These are phyloP conservation scores for Tagetes patula DNA, from an alignment of 129 eudicot genomes.

Conservation along the genomic window DNA sequence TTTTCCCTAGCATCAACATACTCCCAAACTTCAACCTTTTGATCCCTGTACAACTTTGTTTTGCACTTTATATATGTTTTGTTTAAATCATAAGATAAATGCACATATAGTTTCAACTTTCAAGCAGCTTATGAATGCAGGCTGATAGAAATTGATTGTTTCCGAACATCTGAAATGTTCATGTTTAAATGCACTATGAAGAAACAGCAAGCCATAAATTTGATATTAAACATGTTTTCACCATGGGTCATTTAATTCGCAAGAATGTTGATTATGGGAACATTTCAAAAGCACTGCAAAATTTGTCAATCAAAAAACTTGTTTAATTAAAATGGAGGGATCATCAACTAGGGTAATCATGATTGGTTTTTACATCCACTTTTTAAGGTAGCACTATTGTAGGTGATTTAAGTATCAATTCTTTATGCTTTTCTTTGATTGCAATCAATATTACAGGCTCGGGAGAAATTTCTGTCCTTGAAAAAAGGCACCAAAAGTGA, in stretches of 20 bases:
- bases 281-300: background rate
- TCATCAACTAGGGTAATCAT: background rate
- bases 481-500: constrained; percentile 92
- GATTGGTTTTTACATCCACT: background rate
- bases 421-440: constrained; percentile 8
- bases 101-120: background rate
- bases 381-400: background rate
- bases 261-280: background rate
- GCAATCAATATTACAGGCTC: constrained; percentile 55
- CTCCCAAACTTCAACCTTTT: too few relatives aligned
- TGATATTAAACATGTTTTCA: background rate
- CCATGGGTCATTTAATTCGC: background rate
- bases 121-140: constrained; percentile 1
- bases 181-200: background rate
- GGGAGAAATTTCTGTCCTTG: constrained; percentile 85
- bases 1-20: too few relatives aligned
- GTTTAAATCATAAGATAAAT: background rate
- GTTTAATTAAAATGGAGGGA: background rate
- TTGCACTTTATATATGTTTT: background rate
- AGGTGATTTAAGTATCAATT: background rate
- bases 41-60: too few relatives aligned
- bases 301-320: background rate
- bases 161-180: background rate
- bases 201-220: background rate
- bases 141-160: background rate